These are phyloP conservation scores for Eragrostis tef DNA, from an alignment of 202 grass and related monocot species.

Conservation along the genomic window DNA sequence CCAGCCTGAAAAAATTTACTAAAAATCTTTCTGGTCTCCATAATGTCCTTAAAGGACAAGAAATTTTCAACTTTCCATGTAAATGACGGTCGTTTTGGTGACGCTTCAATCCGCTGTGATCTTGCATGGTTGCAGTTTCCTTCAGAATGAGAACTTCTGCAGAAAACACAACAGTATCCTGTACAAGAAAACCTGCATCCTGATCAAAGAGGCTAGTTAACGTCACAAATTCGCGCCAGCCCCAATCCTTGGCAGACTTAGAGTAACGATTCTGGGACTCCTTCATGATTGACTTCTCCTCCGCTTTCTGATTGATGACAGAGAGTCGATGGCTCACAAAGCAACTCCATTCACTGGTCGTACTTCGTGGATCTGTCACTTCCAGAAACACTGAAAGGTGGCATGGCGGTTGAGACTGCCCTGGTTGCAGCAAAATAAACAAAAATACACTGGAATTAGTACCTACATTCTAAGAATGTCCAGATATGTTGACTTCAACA, in stretches of 20 bases:
- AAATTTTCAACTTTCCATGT: constrained; percentile 99
- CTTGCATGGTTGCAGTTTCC: constrained; percentile 79
- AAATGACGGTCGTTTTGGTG: constrained; percentile 64
- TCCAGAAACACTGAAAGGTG: constrained; percentile 95
- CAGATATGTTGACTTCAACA: constrained; percentile 35
- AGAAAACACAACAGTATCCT: constrained; percentile 86
- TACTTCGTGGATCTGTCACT: constrained; percentile 84
- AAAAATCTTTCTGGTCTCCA: constrained; percentile 95
- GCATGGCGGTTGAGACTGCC: constrained; percentile 97
- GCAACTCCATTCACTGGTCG: constrained; percentile 84
- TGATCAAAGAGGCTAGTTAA: constrained; percentile 94
- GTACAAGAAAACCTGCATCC: constrained; percentile 86
- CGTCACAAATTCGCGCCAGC: constrained; percentile 95
- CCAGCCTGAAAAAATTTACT: constrained; percentile 96
- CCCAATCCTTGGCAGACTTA: constrained; percentile 96
- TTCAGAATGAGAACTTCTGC: constrained; percentile 95
- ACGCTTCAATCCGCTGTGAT: constrained; percentile 60
- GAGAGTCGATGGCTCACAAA: constrained; percentile 96
- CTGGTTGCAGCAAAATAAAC: constrained; percentile 71
- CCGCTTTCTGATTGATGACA: constrained; percentile 87
- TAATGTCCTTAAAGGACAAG: constrained; percentile 94
- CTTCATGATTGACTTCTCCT: constrained; percentile 84
- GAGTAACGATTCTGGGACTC: constrained; percentile 99
- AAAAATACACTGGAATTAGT: constrained; percentile 52
- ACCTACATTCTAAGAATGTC: constrained; percentile 16